Base-by-base conservation (phyloP, 129 eudicot genomes). In the Cynara cardunculus region DNA sequence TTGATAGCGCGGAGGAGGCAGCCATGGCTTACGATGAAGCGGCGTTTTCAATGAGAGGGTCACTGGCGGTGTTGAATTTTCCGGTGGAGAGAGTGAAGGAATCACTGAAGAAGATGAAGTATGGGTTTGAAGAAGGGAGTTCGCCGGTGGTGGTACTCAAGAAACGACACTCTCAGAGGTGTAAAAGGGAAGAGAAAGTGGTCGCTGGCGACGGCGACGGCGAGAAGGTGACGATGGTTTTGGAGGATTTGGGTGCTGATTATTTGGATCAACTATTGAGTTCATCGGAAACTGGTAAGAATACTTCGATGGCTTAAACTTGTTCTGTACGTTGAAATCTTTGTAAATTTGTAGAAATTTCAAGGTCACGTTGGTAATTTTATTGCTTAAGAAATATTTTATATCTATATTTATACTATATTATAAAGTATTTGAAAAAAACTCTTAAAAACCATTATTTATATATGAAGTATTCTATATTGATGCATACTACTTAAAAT, bases 11-110 rank as follows among this genome's bases (percentile, higher is more conserved):
- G 0, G 93, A 93, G 80, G 93, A 74, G 3, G 97, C 97, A 2
- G 96, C 97, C 16, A 30, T 90, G 87, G 97, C 93, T 0, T 93
- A 93, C 18, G 98, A 93, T 69, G 96, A 91, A 25, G 98, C 98
- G 2, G 98, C 98, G 64, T 89, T 78, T 34, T 53, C 91, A 6
- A 89, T 88, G 89, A 71, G 97, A 71, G 97, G 98, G 12, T 31
- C 89, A 22, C 1, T 72, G 84, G 97, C 97, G 0, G 89, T 94
- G 64, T 88, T 94, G 39, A 94, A 94, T 76, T 94, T 94, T 72
- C 91, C 98, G 35, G 91, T 73, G 76, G 98, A 94, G 76, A 79
- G 83, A 53, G 98, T 91, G 27, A 80, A 71, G 79, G 92, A 88
- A 28, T 91, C 98, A 1, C 75, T 93, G n/a, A 56, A 78, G 70